Conservation (phyloP, 257 asterid species). For the Solanum habrochaites region DNA sequence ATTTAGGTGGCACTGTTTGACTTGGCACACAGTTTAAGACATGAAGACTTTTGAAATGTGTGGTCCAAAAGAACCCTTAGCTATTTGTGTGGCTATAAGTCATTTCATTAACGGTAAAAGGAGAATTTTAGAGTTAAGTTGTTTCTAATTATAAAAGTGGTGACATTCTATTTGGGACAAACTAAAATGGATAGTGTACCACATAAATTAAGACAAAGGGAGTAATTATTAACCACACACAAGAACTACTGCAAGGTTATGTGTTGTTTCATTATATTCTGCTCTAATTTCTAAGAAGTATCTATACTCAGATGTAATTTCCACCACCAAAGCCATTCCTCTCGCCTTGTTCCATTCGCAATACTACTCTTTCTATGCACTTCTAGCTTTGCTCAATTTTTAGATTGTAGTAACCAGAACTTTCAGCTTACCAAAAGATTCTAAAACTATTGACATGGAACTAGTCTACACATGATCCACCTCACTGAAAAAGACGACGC, state of each 20-base stretch:
- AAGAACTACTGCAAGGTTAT: neutral
- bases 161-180: neutral
- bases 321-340: neutral
- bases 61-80: neutral
- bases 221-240: neutral
- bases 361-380: neutral
- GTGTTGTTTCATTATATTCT: neutral
- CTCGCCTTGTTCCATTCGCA: neutral
- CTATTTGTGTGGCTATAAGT: neutral
- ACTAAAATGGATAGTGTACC: neutral
- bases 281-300: neutral
- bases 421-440: neutral
- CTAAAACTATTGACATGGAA: neutral
- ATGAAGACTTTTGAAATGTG: neutral
- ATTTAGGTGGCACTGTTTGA: neutral
- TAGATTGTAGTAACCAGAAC: neutral
- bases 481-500: neutral
- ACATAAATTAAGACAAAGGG: neutral
- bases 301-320: neutral
- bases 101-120: neutral
- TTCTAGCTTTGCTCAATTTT: neutral
- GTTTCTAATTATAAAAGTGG: neutral
- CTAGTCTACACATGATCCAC: neutral
- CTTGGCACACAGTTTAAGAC: neutral
- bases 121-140: neutral